A percentile compares a stretch with the other conserved stretches of the same genome.
These are phyloP conservation scores for Boehmeria nivea DNA, from an alignment of 306 rosid genomes.

Conservation along the genomic window DNA sequence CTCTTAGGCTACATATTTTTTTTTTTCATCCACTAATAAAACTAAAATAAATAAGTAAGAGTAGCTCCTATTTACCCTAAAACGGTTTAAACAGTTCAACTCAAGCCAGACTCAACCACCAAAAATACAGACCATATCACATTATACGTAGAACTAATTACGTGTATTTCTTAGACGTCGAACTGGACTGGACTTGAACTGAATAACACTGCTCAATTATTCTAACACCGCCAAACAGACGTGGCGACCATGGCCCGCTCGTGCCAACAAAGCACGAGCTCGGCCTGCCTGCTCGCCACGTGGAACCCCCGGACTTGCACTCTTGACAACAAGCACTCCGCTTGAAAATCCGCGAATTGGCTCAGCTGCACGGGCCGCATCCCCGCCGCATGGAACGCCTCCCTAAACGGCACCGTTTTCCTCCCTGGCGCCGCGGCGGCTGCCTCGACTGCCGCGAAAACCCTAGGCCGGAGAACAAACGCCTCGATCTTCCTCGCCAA, in stretches of 20 bases:
- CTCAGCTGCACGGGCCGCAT: slow-evolving; percentile 77
- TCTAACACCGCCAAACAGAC: slow-evolving; percentile 77
- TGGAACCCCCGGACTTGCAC: slow-evolving; percentile 76
- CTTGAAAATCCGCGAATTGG: slow-evolving; percentile 80
- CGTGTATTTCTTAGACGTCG: too few relatives aligned
- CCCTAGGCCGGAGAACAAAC: slow-evolving; percentile 50
- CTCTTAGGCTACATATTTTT: too few relatives aligned
- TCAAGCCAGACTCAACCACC: too few relatives aligned
- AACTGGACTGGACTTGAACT: too few relatives aligned
- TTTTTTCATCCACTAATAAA: too few relatives aligned
- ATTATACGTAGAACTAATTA: too few relatives aligned
- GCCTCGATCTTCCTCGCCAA: slow-evolving; percentile 62
- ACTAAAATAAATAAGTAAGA: too few relatives aligned
- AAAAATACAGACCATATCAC: too few relatives aligned
- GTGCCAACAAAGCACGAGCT: slow-evolving; percentile 77
- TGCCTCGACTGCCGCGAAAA: slow-evolving; percentile 55
- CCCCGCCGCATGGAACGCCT: slow-evolving; percentile 62
- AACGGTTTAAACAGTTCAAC: too few relatives aligned
- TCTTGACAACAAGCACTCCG: slow-evolving; percentile 62
- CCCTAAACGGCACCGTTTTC: slow-evolving; percentile 48
- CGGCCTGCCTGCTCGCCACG: slow-evolving; percentile 72
- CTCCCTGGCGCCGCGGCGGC: slow-evolving; percentile 35
- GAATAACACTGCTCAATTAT: neutral
- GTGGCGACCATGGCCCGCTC: slow-evolving; percentile 62
- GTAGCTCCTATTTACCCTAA: too few relatives aligned